Evolutionary conservation across 2,329 filamentous ascomycete species (phyloP), one percentile per base, ranked within the genome.

Genomic region (Ophiostoma quercus): DNA sequence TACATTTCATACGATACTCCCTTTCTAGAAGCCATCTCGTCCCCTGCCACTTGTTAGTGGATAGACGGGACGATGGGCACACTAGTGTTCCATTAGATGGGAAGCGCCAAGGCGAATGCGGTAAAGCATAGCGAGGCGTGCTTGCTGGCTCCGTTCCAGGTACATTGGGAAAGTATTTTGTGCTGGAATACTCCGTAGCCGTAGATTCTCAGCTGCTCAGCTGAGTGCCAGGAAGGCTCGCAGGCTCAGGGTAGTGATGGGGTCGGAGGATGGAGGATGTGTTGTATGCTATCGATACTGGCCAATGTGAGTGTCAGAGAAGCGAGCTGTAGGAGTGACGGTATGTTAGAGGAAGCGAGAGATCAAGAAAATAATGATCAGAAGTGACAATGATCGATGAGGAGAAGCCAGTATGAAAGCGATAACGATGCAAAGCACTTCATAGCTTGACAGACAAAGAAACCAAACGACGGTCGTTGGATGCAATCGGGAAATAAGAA

Each of bases 31-130:
- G 51, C 29, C 51, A 22, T 57, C 51, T 57, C 51, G n/a, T 66
- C 39, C 66, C 51, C 22, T 41, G 43, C 29, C n/a, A 47, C 32
- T 47, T 54, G 32, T 32, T 69, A 22, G 62, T 43, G n/a, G 60
- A 32, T 22, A 12, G 25, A 25, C 57, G 57, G 57, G 57, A 62
- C 2, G 57, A 62, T 62, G 57, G 57, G 14, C 51, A 37, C 19
- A 47, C 43, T 69, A 69, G 39, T 63, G 32, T 14, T 62, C 9
- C 29, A 62, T 67, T 47, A 37, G 63, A 63, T 39, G 41, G 34
- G 68, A 25, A 41, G 68, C 68, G 34, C 63, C 68, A 54, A 34
- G 41, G 41, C 68, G 60, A 69, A 66, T 66, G 41, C 22, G 62
- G 68, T 43, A 69, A 68, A 66, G 32, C 12, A 29, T 66, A 69